Base-by-base conservation (phyloP, 2,329 filamentous ascomycete genomes). In the Fusarium continuum region DNA sequence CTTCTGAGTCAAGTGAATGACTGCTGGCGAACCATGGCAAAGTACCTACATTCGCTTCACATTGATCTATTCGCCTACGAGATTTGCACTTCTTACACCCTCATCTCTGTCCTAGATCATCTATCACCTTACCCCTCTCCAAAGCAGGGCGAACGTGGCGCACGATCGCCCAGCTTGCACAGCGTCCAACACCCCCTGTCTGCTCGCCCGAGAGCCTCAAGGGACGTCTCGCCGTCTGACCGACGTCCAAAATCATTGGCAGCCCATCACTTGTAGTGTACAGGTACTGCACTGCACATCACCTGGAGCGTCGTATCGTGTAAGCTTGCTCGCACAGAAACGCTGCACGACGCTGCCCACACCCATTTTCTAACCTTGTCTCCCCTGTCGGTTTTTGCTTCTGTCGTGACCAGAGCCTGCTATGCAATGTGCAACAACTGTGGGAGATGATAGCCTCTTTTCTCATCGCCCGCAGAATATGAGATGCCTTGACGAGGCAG, bases 91-190 rank as follows among this genome's bases (percentile, higher is more conserved):
- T 59, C 48, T 61, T 53, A 56, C 67, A 65, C 64, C 65, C 59
- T 68, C 62, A 55, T 45, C 52, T 36, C 26, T 26, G 47, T 41
- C 49, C 44, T 35, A 34, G 40, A 61, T 63, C 47, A 56, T 43
- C 48, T 35, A 29, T 64, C 54, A 43, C 43, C 36, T 41, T 40
- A 44, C 61, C 54, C 60, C 55, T 56, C 55, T 40, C 41, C n/a
- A 67, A 68, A 68, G 62, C 67, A 49, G 61, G 68, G 68, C 68
- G 68, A 47, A 63, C 68, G 59, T 65, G 67, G 68, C 68, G 59
- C 51, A 64, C 52, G 41, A 55, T 65, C 45, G 38, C 50, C 67
- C 59, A 69, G 67, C 61, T 70, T 40, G 63, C 55, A 65, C 68
- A 40, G 65, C 65, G 48, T 52, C 62, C 20, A 46, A 35, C 25